A percentile compares a stretch with the other conserved stretches of the same genome.
Evolutionary conservation across 495 filamentous ascomycete species (phyloP).

Genomic region (Entonaema liquescens): DNA sequence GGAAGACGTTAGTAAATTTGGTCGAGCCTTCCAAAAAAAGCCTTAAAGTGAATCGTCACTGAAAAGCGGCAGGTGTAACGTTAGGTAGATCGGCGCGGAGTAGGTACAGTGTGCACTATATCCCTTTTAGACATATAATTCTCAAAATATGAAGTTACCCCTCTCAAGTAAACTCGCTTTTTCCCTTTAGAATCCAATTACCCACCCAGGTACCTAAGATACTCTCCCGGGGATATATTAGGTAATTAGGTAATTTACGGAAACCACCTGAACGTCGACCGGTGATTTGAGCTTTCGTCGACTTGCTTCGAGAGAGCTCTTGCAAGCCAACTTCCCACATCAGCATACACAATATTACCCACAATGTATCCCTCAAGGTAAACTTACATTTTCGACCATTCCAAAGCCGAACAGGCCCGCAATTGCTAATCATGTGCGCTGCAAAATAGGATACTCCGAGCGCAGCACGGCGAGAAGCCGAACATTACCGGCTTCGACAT

Average conservation of each 20-base stretch:
- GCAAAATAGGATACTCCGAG: constrained; percentile 50
- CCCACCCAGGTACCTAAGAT: background rate
- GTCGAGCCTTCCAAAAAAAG: constrained; percentile 3
- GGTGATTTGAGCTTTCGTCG: constrained; percentile 8
- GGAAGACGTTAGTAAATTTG: background rate
- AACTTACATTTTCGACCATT: background rate
- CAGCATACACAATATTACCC: constrained; percentile 7
- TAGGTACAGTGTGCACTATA: constrained; percentile 2
- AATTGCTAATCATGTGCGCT: constrained; percentile 1
- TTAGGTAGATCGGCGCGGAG: constrained; percentile 23
- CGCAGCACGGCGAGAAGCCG: constrained; percentile 53
- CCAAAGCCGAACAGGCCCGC: background rate
- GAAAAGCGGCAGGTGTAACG: constrained; percentile 20
- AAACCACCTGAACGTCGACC: background rate
- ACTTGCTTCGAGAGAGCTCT: constrained; percentile 5
- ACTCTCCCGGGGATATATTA: background rate
- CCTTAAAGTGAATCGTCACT: constrained; percentile 9
- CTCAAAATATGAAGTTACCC: background rate
- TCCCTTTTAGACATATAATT: background rate
- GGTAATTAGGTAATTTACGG: background rate
- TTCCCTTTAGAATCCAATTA: background rate
- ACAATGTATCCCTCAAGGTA: constrained; percentile 59
- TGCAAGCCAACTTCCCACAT: background rate
- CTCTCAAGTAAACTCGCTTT: background rate
- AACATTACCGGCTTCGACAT: constrained; percentile 89